Conservation (phyloP, 441 rosid species). For the Erodium texanum region DNA sequence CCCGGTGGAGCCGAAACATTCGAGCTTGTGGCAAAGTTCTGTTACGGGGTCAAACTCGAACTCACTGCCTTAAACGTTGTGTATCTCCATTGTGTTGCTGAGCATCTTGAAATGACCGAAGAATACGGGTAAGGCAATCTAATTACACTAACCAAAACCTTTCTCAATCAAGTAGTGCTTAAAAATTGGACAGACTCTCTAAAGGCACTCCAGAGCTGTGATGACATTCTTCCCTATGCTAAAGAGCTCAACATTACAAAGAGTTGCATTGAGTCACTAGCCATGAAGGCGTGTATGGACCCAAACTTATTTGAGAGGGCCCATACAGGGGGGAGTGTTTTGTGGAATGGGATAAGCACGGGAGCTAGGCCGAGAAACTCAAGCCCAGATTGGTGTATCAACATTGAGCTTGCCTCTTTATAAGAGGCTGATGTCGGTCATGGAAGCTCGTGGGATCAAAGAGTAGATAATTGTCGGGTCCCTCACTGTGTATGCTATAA, state of each 20-base stretch:
- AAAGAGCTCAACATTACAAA: conserved; percentile 63
- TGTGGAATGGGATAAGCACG: conserved; percentile 97
- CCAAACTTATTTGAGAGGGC: conserved; percentile 94
- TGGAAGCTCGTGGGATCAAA: conserved; percentile 78
- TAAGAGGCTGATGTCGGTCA: conserved; percentile 54
- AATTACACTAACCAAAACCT: conserved; percentile 63
- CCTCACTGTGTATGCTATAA: conserved; percentile 56
- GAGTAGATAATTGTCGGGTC: conserved; percentile 72
- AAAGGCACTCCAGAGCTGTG: conserved; percentile 73
- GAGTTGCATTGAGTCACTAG: conserved; percentile 72
- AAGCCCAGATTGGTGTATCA: conserved; percentile 81
- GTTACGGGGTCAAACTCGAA: conserved; percentile 94
- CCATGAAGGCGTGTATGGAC: conserved; percentile 66
- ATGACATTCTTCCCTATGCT: conserved; percentile 53
- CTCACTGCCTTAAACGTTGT: conserved; percentile 83
- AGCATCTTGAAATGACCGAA: conserved; percentile 85
- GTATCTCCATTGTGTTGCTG: conserved; percentile 75
- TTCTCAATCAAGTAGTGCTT: conserved; percentile 74
- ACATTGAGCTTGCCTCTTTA: conserved; percentile 65
- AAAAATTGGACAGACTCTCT: conserved; percentile 82
- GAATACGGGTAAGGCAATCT: conserved; percentile 91
- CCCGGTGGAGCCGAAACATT: conserved; percentile 88
- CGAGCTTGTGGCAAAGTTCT: conserved; percentile 90
- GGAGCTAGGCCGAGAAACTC: conserved; percentile 71
- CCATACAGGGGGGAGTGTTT: conserved; percentile 86